Percentiles rank a stretch among this genome's conserved stretches.
phyloP scores from a whole-genome alignment of 345 rosid genomes.

The Excoecaria agallocha region DNA sequence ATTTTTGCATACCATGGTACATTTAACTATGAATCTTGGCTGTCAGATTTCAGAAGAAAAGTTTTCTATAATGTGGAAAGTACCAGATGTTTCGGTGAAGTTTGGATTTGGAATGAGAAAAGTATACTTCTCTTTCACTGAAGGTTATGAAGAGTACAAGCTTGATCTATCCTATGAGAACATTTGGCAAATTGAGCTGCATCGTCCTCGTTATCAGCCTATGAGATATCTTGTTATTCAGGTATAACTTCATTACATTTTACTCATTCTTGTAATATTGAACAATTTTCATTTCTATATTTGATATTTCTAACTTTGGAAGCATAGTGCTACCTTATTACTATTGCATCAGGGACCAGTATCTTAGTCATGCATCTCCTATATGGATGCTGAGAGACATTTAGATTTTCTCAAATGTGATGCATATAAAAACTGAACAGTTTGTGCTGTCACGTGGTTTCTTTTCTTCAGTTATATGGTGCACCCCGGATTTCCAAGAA shows the following conservation, averaged over 20 bases:
- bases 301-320: not conserved
- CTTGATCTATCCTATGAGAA: slow-evolving; percentile 74
- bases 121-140: slow-evolving; percentile 42
- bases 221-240: slow-evolving; percentile 63
- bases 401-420: not conserved
- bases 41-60: slow-evolving; percentile 52
- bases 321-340: not conserved
- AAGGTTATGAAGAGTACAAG: slow-evolving; percentile 39
- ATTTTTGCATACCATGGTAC: slow-evolving; percentile 33
- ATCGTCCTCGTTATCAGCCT: slow-evolving; percentile 22
- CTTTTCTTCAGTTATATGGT: slow-evolving; percentile 43
- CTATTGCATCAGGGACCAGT: not conserved
- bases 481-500: slow-evolving; percentile 60
- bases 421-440: not conserved
- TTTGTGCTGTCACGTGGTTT: not conserved
- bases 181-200: slow-evolving; percentile 75
- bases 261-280: not conserved
- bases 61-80: slow-evolving; percentile 49
- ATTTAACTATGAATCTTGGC: slow-evolving; percentile 52
- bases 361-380: not conserved
- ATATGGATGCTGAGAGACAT: not conserved
- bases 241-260: slow-evolving; percentile 27
- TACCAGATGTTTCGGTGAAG: slow-evolving; percentile 37
- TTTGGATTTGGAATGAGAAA: slow-evolving; percentile 56
- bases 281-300: not conserved